Evolutionary conservation across 2,329 filamentous ascomycete species (phyloP).

Genomic region (Aschersonia sp.): DNA sequence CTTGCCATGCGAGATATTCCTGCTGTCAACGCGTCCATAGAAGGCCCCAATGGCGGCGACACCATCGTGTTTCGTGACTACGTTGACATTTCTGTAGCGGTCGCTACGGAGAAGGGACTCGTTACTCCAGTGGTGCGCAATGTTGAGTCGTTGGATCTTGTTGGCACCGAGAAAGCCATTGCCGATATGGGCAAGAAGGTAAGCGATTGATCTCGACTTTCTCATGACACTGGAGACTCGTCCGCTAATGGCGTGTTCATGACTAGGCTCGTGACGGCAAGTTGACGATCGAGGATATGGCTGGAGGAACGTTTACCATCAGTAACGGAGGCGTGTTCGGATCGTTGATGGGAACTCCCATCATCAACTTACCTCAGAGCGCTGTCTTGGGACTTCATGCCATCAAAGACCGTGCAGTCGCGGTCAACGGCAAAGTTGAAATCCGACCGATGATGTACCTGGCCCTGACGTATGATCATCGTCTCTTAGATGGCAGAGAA

Average conservation of each 20-base stretch:
- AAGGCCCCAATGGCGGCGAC: conserved; percentile 86
- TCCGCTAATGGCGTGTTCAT: background rate
- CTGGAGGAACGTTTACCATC: conserved; percentile 94
- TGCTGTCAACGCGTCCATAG: conserved; percentile 90
- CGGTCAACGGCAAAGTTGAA: conserved; percentile 84
- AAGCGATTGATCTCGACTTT: conserved; percentile 1
- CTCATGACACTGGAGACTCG: too few relatives aligned
- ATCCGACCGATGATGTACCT: conserved; percentile 99
- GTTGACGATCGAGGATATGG: conserved; percentile 98
- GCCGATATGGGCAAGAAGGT: conserved; percentile 94
- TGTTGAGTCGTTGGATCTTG: conserved; percentile 72
- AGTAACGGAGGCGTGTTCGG: conserved; percentile 96
- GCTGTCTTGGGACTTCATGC: conserved; percentile 87
- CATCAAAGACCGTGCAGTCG: conserved; percentile 88
- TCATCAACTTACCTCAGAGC: conserved; percentile 93
- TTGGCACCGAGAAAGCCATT: conserved; percentile 82
- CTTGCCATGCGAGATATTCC: conserved; percentile 93
- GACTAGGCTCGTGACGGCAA: conserved; percentile 79
- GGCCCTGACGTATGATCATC: conserved; percentile 93
- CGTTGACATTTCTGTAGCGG: conserved; percentile 92
- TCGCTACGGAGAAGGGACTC: conserved; percentile 92
- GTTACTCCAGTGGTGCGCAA: conserved; percentile 96
- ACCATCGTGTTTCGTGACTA: conserved; percentile 98
- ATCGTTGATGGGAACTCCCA: conserved; percentile 92
- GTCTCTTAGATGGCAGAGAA: conserved; percentile 86